A percentile compares a stretch with the other conserved stretches of the same genome.
Conservation (phyloP, 1,284 basidiomycete species). For the Moesziomyces sp. region DNA sequence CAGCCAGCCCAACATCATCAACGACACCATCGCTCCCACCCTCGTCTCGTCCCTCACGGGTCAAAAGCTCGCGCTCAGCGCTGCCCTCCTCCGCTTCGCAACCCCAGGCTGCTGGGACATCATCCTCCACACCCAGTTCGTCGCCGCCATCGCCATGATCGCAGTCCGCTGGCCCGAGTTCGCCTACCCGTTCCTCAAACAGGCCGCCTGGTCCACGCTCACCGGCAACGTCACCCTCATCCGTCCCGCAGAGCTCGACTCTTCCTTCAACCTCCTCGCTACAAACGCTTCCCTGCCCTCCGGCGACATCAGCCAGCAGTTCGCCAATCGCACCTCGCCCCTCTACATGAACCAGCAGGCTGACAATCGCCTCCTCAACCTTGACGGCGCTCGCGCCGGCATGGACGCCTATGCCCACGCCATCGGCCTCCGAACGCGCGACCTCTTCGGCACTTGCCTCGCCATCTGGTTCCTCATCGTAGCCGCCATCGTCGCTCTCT, state of each 20-base stretch:
- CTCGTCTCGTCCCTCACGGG: conserved; percentile 88
- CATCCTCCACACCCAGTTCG: conserved; percentile 87
- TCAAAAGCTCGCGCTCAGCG: conserved; percentile 83
- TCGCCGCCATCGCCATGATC: conserved; percentile 82
- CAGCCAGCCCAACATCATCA: conserved; percentile 51
- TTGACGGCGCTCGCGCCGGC: conserved; percentile 70
- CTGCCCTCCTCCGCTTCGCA: conserved; percentile 87
- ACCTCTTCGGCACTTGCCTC: conserved; percentile 86
- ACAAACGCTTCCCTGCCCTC: conserved; percentile 50
- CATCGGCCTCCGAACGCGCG: conserved; percentile 81
- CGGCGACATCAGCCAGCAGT: conserved; percentile 70
- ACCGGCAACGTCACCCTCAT: conserved; percentile 52
- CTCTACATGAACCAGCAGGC: conserved; percentile 79
- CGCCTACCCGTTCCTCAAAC: conserved; percentile 74
- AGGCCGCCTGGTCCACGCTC: conserved; percentile 68
- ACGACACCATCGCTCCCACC: conserved; percentile 55
- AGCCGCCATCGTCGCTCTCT: conserved; percentile 77
- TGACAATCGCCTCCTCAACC: conserved; percentile 78
- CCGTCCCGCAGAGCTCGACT: conserved; percentile 21
- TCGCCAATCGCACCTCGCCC: conserved; percentile 77
- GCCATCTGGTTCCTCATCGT: conserved; percentile 83
- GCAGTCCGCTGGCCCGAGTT: conserved; percentile 93
- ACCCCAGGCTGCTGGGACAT: conserved; percentile 93
- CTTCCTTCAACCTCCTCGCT: conserved; percentile 29
- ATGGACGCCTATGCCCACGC: conserved; percentile 82